These are phyloP conservation scores for Dalbergia oliveri DNA, from an alignment of 306 rosid genomes.

Conservation along the genomic window DNA sequence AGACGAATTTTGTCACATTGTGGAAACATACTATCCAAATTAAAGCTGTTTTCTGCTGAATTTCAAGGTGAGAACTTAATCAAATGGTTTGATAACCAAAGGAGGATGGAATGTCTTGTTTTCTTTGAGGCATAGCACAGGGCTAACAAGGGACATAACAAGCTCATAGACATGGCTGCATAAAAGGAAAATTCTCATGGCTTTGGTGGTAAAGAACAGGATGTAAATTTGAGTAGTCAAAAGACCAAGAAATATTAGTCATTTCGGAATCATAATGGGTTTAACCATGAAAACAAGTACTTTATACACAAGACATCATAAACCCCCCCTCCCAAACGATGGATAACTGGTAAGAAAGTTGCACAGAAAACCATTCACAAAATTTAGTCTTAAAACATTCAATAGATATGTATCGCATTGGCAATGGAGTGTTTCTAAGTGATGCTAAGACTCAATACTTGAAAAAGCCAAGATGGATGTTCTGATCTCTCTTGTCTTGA, in stretches of 20 bases:
- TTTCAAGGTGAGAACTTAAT: neutral
- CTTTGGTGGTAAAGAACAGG: constrained; percentile 27
- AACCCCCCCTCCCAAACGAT: constrained; percentile 40
- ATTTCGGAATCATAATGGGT: constrained; percentile 32
- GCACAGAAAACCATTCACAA: constrained; percentile 48
- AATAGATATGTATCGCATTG: constrained; percentile 48
- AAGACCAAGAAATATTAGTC: constrained; percentile 32
- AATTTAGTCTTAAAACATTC: constrained; percentile 52
- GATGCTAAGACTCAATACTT: constrained; percentile 71
- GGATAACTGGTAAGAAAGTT: constrained; percentile 41
- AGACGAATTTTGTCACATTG: constrained; percentile 1
- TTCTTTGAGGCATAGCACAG: neutral
- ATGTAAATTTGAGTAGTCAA: constrained; percentile 33
- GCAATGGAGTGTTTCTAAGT: constrained; percentile 45
- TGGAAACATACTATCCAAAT: constrained; percentile 13
- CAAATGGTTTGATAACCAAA: neutral
- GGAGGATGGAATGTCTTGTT: neutral
- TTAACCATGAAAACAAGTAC: constrained; percentile 40
- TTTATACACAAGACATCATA: constrained; percentile 56
- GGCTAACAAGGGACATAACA: constrained; percentile 9
- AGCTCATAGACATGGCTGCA: constrained; percentile 23
- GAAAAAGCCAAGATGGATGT: constrained; percentile 73
- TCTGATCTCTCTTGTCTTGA: constrained; percentile 62
- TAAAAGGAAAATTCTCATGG: constrained; percentile 35
- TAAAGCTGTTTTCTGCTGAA: constrained; percentile 11